A percentile compares a stretch with the other conserved stretches of the same genome.
Conservation (phyloP, 768 basidiomycete species). For the Termitomyces sp. region DNA sequence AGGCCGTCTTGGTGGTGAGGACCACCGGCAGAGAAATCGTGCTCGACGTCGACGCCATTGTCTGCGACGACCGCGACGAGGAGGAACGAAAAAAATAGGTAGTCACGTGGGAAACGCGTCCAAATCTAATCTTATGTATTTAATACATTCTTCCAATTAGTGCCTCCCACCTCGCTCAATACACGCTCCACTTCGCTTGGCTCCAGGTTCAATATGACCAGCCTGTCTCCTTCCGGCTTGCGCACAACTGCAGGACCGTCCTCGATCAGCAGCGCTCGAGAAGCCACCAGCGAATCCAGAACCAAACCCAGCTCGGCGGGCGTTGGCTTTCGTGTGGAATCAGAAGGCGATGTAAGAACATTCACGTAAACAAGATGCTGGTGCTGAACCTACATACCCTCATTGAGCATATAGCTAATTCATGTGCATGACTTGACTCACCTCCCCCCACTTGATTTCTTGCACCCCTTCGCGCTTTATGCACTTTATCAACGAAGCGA, state of each 20-base stretch:
- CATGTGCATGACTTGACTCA: constrained; percentile 26
- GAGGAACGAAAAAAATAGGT: not conserved
- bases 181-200: constrained; percentile 81
- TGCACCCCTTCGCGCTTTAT: constrained; percentile 80
- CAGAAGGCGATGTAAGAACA: constrained; percentile 53
- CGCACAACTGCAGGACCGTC: constrained; percentile 48
- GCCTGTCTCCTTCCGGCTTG: constrained; percentile 60
- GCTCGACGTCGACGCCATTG: constrained; percentile 6
- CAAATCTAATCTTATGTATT: constrained; percentile 10
- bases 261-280: constrained; percentile 73
- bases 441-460: constrained; percentile 83
- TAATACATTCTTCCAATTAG: constrained; percentile 56
- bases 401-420: not conserved
- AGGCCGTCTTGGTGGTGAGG: constrained; percentile 68
- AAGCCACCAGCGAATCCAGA: constrained; percentile 70
- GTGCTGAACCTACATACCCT: constrained; percentile 44
- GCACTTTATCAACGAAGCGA: constrained; percentile 79
- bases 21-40: constrained; percentile 51
- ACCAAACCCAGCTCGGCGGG: constrained; percentile 61
- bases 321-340: constrained; percentile 55
- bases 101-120: constrained; percentile 2
- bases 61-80: not conserved
- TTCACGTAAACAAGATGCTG: constrained; percentile 73
- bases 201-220: constrained; percentile 80
- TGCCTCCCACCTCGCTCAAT: constrained; percentile 74